These are phyloP conservation scores for Peronospora farinosa DNA, from an alignment of 352 stramenopile genomes.

Conservation along the genomic window DNA sequence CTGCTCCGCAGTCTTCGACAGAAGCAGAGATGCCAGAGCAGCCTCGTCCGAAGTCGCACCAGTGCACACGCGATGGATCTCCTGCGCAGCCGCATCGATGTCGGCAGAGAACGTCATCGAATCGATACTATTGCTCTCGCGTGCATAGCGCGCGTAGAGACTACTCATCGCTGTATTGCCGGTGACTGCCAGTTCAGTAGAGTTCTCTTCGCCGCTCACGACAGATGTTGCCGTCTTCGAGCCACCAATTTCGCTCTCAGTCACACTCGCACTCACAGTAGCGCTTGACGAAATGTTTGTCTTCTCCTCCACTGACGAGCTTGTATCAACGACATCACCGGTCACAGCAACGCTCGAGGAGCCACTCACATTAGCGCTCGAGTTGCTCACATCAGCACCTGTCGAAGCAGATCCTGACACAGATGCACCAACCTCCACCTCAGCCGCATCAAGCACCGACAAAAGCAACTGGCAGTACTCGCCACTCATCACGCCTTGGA, in stretches of 20 bases:
- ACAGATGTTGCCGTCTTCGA: constrained; percentile 1
- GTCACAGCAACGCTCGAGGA: constrained; percentile 1
- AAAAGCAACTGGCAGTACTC: constrained; percentile 22
- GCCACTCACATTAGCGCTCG: too few species aligned
- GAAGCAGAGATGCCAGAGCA: constrained; percentile 15
- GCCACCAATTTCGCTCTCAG: too few species aligned
- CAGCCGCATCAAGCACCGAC: constrained; percentile 20
- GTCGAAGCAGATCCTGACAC: constrained; percentile 10
- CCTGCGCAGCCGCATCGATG: constrained; percentile 36
- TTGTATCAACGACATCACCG: constrained; percentile 3
- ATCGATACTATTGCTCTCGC: not conserved
- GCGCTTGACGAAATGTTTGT: constrained; percentile 5
- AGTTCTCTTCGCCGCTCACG: not conserved
- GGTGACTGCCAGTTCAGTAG: too few species aligned
- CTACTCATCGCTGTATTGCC: too few species aligned
- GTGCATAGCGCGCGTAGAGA: too few species aligned
- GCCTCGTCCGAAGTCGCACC: constrained; percentile 9
- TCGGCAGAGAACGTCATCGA: constrained; percentile 21
- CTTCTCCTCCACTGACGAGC: constrained; percentile 16
- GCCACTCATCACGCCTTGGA: constrained; percentile 22
- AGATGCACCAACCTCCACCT: constrained; percentile 14
- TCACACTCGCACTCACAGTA: not conserved
- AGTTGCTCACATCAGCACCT: not conserved
- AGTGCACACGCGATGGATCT: constrained; percentile 28
- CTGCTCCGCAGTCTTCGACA: constrained; percentile 20